Evolutionary conservation across 1,284 basidiomycete species (phyloP), one percentile per base, ranked within the genome.

Genomic region (Omphalotus olearius): DNA sequence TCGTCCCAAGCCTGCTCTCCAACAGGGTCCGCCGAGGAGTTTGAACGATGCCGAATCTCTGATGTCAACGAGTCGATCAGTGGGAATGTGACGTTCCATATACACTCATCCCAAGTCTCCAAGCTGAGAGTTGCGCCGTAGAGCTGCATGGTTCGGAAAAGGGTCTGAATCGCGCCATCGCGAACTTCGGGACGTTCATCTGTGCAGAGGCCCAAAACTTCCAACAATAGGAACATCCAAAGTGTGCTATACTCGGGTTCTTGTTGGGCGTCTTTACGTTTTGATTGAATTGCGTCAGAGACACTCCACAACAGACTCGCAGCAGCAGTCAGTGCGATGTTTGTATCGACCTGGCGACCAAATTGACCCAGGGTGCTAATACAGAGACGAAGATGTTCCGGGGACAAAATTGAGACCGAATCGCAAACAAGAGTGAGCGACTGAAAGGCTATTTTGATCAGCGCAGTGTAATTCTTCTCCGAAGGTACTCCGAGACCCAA

Each of bases 391-490:
- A 98, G 81, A 59, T 96, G 87, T 26, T 85, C 80, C 0, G 85
- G 79, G 2, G 88, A 87, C 14, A 99, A 79, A 0, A 82, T 80
- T 0, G 91, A 84, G 4, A 98, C 79, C 6, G 93, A 91, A 65
- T 99, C 94, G 64, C 93, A 98, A 35, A 98, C 92, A 4, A 99
- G 73, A 11, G 93, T 98, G 56, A 99, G 71, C 0, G 92, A 95
- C 52, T 95, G 91, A 69, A 98, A 98, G 0, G 93, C 93, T 42
- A 94, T 90, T 68, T 94, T 89, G 55, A 94, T 82, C 6, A 92
- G 74, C 0, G 76, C 71, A 0, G 75, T 77, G 54, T 83, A 82
- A 45, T 76, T 80, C 62, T 80, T 88, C 62, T 88, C 87, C 49
- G 68, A 78, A 1, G 75, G 70, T 56, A 71, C 77, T n/a, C 75